Evolutionary conservation across 306 rosid genomes (phyloP).

Genomic region (Rubus idaeus): DNA sequence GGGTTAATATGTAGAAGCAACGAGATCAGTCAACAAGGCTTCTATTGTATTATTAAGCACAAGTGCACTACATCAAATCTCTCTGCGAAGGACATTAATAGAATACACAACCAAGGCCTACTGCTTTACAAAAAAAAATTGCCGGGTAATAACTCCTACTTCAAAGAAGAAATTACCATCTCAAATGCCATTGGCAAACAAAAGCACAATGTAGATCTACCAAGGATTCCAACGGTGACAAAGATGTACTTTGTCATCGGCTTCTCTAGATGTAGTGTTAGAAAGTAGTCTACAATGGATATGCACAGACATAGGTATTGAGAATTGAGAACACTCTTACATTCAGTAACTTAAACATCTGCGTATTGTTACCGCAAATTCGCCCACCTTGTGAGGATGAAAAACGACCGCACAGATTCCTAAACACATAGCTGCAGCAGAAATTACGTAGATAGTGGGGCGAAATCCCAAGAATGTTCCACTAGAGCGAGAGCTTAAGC

Average conservation of each 20-base stretch:
- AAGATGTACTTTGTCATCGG: neutral
- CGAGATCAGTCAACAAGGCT: neutral
- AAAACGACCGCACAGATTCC: conserved; percentile 69
- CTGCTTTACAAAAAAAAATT: neutral
- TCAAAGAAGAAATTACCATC: neutral
- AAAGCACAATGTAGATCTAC: conserved; percentile 3
- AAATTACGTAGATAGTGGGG: conserved; percentile 52
- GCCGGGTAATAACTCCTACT: neutral
- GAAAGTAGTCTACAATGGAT: conserved; percentile 5
- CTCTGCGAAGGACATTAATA: neutral
- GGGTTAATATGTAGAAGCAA: neutral
- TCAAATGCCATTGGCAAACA: neutral
- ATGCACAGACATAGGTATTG: neutral
- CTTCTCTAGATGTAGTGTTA: conserved; percentile 17
- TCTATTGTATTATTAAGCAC: neutral
- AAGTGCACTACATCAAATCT: neutral
- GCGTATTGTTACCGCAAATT: conserved; percentile 74
- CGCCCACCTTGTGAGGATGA: conserved; percentile 73
- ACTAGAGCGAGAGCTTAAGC: conserved; percentile 39
- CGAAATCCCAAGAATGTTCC: conserved; percentile 47
- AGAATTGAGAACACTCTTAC: neutral
- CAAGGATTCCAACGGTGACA: neutral
- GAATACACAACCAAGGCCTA: neutral
- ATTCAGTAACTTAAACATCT: conserved; percentile 30
- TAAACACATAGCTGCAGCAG: conserved; percentile 62